Evolutionary conservation across 2,329 filamentous ascomycete genomes (phyloP).

Genomic region (Zasmidium cellare): DNA sequence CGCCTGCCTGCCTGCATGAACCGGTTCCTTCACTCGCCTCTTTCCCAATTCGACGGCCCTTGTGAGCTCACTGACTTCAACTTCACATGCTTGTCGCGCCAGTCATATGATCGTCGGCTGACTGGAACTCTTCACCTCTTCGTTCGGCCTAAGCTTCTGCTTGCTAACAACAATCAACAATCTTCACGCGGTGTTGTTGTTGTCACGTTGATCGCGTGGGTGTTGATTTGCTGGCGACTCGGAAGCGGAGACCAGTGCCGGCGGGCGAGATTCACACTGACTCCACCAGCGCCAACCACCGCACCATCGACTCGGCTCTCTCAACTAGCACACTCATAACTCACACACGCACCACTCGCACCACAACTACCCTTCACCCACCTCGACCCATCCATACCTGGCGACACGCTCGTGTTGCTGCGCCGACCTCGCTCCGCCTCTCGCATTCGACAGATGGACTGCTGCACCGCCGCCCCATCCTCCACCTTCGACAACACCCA

Average conservation of each 20-base stretch:
- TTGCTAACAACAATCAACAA: not conserved
- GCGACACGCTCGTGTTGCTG: not conserved
- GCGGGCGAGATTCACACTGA: not conserved
- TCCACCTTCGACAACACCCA: conserved; percentile 9
- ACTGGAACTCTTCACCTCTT: not conserved
- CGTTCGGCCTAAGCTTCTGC: not conserved
- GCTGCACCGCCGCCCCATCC: conserved; percentile 50
- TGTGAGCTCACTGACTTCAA: too few species aligned
- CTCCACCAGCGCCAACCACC: not conserved
- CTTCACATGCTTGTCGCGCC: not conserved
- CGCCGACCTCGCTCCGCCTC: conserved; percentile 11
- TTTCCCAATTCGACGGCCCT: not conserved
- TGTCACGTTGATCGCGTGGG: not conserved
- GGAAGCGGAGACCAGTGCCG: not conserved
- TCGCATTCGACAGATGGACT: conserved; percentile 53
- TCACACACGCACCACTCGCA: not conserved
- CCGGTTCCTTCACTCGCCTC: not conserved
- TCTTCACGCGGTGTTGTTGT: not conserved
- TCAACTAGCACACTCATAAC: too few species aligned
- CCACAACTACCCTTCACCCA: not conserved
- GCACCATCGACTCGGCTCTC: too few species aligned
- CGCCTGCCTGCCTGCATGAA: not conserved
- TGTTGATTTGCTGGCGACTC: not conserved
- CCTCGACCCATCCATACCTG: conserved; percentile 11
- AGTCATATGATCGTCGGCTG: not conserved